phyloP scores from a whole-genome alignment of 1,284 basidiomycete species.

The Cutaneotrichosporon sp. region DNA sequence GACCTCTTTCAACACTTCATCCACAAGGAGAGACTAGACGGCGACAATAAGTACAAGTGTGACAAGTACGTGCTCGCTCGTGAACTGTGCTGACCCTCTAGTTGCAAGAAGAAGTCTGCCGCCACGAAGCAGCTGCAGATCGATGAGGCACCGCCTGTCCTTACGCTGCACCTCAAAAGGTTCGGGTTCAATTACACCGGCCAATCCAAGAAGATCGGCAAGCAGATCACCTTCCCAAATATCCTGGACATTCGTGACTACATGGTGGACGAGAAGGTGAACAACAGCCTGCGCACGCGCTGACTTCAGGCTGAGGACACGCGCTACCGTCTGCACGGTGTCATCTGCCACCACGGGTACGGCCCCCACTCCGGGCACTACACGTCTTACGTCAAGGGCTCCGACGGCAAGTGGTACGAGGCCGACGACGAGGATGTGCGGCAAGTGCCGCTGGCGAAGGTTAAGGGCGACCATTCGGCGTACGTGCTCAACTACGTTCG shows the following conservation, averaged over 20 bases:
- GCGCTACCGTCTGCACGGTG: conserved; percentile 84
- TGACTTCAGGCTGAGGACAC: conserved; percentile 59
- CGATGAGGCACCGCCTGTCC: conserved; percentile 81
- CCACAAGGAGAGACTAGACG: conserved; percentile 77
- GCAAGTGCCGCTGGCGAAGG: conserved; percentile 51
- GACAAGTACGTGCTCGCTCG: conserved; percentile 72
- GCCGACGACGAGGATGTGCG: conserved; percentile 89
- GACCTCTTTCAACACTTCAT: conserved; percentile 83
- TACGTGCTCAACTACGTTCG: conserved; percentile 92
- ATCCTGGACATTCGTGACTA: conserved; percentile 71
- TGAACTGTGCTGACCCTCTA: conserved; percentile 12
- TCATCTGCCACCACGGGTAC: conserved; percentile 89
- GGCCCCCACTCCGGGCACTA: conserved; percentile 97
- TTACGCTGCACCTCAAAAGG: conserved; percentile 96
- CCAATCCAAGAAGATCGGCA: conserved; percentile 83
- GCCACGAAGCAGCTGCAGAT: conserved; percentile 60
- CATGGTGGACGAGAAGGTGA: conserved; percentile 68
- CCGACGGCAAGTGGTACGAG: conserved; percentile 76
- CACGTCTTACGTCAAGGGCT: conserved; percentile 78
- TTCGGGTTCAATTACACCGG: conserved; percentile 60
- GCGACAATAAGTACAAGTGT: conserved; percentile 96
- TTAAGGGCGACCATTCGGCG: conserved; percentile 73
- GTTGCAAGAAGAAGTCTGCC: conserved; percentile 49
- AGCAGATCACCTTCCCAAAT: conserved; percentile 76
- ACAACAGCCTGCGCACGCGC: background rate